Percentiles rank a stretch among this genome's conserved stretches.
phyloP scores from a whole-genome alignment of 2,329 filamentous ascomycete genomes.

The Alternaria brassicicola region DNA sequence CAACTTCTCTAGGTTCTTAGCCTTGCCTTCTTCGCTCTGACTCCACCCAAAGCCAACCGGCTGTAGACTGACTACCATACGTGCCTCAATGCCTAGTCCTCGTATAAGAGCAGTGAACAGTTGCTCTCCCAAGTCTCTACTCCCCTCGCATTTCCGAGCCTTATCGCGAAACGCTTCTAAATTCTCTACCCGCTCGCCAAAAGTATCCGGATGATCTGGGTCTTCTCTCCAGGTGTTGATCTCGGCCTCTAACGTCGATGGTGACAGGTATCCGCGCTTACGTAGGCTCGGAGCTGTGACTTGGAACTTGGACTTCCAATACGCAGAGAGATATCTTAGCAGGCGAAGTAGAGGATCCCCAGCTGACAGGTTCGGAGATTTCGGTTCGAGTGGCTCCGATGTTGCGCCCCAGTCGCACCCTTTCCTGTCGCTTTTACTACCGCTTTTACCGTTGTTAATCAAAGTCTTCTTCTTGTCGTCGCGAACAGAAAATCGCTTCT shows the following conservation, averaged over 20 bases:
- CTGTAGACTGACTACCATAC: slow-evolving; percentile 84
- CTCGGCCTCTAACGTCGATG: slow-evolving; percentile 75
- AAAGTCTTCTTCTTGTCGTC: slow-evolving; percentile 15
- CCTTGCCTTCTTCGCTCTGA: slow-evolving; percentile 77
- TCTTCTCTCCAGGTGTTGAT: slow-evolving; percentile 72
- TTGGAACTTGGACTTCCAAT: slow-evolving; percentile 86
- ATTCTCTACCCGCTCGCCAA: slow-evolving; percentile 76
- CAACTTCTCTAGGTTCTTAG: slow-evolving; percentile 46
- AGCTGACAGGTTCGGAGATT: slow-evolving; percentile 75
- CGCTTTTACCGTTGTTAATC: slow-evolving; percentile 38
- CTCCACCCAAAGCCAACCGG: slow-evolving; percentile 90
- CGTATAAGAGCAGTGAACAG: slow-evolving; percentile 86
- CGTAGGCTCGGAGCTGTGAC: slow-evolving; percentile 78
- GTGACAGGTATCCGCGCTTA: slow-evolving; percentile 87
- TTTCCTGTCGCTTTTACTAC: slow-evolving; percentile 52
- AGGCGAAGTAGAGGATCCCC: slow-evolving; percentile 82
- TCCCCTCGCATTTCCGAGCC: slow-evolving; percentile 76
- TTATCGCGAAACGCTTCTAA: slow-evolving; percentile 70
- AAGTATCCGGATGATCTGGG: slow-evolving; percentile 64
- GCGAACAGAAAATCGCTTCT: slow-evolving; percentile 16
- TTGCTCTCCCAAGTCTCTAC: slow-evolving; percentile 85
- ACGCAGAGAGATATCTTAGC: slow-evolving; percentile 76
- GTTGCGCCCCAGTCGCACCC: slow-evolving; percentile 73
- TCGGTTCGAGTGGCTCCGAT: slow-evolving; percentile 72
- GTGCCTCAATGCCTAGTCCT: slow-evolving; percentile 78